Base-by-base conservation (phyloP, 192 early-diverging fungal genomes). In the Entomortierella beljakovae region DNA sequence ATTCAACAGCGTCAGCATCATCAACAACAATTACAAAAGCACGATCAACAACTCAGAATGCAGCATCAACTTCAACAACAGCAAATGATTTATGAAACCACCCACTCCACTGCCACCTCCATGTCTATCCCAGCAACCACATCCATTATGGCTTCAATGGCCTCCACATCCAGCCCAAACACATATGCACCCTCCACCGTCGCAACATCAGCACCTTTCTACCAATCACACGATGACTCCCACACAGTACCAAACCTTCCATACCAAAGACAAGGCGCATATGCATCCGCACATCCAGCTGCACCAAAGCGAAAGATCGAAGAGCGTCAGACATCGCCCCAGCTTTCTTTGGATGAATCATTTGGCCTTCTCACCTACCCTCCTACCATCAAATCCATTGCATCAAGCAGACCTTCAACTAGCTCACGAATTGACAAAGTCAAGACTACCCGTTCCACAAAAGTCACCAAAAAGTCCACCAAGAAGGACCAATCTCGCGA, bases 381-480 rank as follows among this genome's bases (percentile, higher is more conserved):
- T 33, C 26, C 49, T 51, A 51, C 74, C 38, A 34, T 62, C 48
- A 28, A 55, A 48, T 15, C 56, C 9, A 58, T 32, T 6, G 28
- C 42, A 16, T 35, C 67, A 26, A 54, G 57, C 59, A 61, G 56
- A 55, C 53, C 48, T 60, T 77, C 75, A 40, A 79, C 75, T 16
- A 70, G 67, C 43, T 69, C 75, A 25, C 75, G 75, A 22, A 50
- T 79, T 61, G 75, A 79, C 61, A 79, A 79, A 65, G 62, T 79
- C 68, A 79, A 65, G 67, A 8, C 67, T 16, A 58, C 61, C 28
- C 67, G 75, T 46, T 79, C 75, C 34, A 79, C 75, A 16, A 57
- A 50, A 28, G 28, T 79, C 62, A 65, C 67, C 40, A 28, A 40
- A 5, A 71, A 61, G 38, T 32, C 60, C 43, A 28, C 61, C 20